Conservation (phyloP, 805 yeast species). For the Barnettozyma pratensis region DNA sequence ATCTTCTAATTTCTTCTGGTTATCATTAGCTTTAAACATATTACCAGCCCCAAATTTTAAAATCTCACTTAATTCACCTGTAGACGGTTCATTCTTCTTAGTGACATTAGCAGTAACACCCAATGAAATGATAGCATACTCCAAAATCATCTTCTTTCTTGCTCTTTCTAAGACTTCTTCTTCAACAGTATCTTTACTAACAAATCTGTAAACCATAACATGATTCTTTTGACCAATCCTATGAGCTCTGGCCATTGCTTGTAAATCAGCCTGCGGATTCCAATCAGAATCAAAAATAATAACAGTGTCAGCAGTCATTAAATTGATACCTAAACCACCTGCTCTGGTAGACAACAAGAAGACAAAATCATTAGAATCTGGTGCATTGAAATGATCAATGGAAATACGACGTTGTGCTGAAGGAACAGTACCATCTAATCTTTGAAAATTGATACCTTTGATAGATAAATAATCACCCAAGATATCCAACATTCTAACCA, state of each 20-base stretch:
- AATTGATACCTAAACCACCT: constrained; percentile 96
- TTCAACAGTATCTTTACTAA: constrained; percentile 97
- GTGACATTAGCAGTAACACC: constrained; percentile 78
- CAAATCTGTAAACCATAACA: constrained; percentile 95
- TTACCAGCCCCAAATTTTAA: constrained; percentile 97
- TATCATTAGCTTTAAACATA: constrained; percentile 94
- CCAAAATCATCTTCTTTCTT: constrained; percentile 95
- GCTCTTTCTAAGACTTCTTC: constrained; percentile 97
- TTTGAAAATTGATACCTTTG: constrained; percentile 82
- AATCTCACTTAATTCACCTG: constrained; percentile 86
- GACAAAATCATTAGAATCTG: constrained; percentile 86
- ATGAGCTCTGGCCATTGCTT: constrained; percentile 99
- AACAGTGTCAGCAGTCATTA: constrained; percentile 99
- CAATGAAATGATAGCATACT: constrained; percentile 92
- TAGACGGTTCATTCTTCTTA: constrained; percentile 66
- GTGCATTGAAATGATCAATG: constrained; percentile 94
- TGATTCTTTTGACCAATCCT: constrained; percentile 99
- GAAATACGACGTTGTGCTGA: constrained; percentile 90
- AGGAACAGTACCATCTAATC: constrained; percentile 95
- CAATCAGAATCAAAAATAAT: constrained; percentile 97
- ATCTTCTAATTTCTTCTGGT: constrained; percentile 92
- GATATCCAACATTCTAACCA: constrained; percentile 95
- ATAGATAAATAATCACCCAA: constrained; percentile 88
- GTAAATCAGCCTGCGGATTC: constrained; percentile 99
- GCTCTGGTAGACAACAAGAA: constrained; percentile 93